Conservation (phyloP, 1,139 yeast genomes). For the Candida sanyaensis region DNA sequence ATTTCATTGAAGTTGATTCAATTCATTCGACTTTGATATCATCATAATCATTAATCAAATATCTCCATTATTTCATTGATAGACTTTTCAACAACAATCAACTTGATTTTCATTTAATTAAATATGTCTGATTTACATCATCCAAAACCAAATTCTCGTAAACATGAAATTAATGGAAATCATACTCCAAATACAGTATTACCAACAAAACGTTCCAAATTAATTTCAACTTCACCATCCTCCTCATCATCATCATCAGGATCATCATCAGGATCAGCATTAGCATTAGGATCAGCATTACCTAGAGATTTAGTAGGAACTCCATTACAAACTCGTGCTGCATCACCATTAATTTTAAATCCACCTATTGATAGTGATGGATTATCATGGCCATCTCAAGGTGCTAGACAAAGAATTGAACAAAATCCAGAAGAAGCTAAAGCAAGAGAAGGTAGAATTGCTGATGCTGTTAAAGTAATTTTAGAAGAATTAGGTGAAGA, state of each 20-base stretch:
- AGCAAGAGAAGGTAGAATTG: constrained; percentile 71
- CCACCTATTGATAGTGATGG: constrained; percentile 93
- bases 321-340: constrained; percentile 77
- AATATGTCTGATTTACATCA: background rate
- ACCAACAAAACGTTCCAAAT: constrained; percentile 27
- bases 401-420: constrained; percentile 76
- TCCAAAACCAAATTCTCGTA: background rate
- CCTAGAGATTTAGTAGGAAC: constrained; percentile 17
- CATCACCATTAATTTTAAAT: constrained; percentile 77
- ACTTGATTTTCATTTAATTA: too few species aligned
- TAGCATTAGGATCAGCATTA: background rate
- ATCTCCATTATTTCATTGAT: background rate
- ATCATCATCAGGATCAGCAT: constrained; percentile 2
- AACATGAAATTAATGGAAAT: background rate
- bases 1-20: too few species aligned
- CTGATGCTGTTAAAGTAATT: constrained; percentile 81
- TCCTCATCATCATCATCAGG: too few species aligned
- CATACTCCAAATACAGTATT: constrained; percentile 22
- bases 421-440: constrained; percentile 62
- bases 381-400: constrained; percentile 91
- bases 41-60: background rate
- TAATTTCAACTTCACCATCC: constrained; percentile 13
- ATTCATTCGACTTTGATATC: too few species aligned
- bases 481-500: constrained; percentile 91
- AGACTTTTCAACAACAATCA: background rate